A percentile compares a stretch with the other conserved stretches of the same genome.
phyloP scores from a whole-genome alignment of 2,329 filamentous ascomycete species.

The Graphilbum sp. region DNA sequence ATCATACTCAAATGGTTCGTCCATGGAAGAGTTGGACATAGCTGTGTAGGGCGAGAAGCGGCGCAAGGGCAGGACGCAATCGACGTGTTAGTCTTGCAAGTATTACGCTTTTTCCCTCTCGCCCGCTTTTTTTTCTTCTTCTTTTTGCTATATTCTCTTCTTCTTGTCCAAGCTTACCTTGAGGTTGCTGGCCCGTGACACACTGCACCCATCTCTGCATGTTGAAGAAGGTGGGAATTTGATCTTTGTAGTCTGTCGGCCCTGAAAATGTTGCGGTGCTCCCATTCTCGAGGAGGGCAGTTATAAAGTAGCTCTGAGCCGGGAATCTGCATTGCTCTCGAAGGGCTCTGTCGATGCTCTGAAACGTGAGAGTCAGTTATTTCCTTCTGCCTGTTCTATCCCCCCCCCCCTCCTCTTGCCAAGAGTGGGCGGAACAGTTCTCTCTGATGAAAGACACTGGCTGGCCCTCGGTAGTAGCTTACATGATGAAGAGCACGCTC shows the following conservation, averaged over 20 bases:
- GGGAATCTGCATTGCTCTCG: conserved; percentile 35
- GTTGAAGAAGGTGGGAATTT: conserved; percentile 30
- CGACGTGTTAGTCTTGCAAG: too few relatives aligned
- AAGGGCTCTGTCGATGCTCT: conserved; percentile 30
- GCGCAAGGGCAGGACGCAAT: too few relatives aligned
- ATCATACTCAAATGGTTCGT: not conserved
- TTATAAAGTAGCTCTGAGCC: conserved; percentile 34
- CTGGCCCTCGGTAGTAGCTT: conserved; percentile 8
- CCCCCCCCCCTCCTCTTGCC: too few relatives aligned
- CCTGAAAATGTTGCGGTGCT: conserved; percentile 28
- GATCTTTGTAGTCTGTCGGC: conserved; percentile 21
- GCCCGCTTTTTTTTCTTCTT: not conserved
- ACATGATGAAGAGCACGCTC: conserved; percentile 6
- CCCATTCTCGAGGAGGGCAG: conserved; percentile 31
- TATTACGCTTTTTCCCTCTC: too few relatives aligned
- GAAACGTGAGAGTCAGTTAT: not conserved
- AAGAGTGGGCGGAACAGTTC: conserved; percentile 5
- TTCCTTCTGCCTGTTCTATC: not conserved
- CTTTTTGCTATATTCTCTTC: too few relatives aligned
- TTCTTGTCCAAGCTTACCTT: conserved; percentile 17
- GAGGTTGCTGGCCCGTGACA: conserved; percentile 16
- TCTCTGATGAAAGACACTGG: conserved; percentile 3
- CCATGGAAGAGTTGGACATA: not conserved
- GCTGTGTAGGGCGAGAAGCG: too few relatives aligned
- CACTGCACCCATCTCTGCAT: conserved; percentile 22